Base-by-base conservation (phyloP, 2,329 filamentous ascomycete genomes). In the Didymella pomorum region DNA sequence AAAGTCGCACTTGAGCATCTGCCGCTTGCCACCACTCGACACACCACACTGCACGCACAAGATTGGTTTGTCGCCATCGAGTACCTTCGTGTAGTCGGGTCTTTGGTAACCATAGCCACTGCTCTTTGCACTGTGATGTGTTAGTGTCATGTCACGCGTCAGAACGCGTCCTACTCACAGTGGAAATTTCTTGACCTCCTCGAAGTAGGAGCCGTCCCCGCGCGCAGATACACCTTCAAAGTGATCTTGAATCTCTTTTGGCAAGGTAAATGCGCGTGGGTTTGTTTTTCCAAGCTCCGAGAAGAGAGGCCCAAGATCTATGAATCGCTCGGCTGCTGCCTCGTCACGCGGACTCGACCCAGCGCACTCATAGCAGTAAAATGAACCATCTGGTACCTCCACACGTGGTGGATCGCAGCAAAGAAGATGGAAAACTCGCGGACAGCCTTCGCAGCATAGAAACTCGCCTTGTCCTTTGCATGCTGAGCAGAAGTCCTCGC, bases 401-500 rank as follows among this genome's bases (percentile, higher is more conserved):
- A 65, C 52, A 52, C 70, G 81, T 37, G 92, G 89, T 61, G 94
- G 93, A 76, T 96, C 90, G 66, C 95, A 87, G 76, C 95, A 98
- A 59, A 86, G 84, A 74, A 95, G 92, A 78, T 98, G 95, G 78
- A 96, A 97, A 6, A 93, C 92, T 66, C 92, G 87, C 60, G 89
- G 86, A 79, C 95, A 99, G 62, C 90, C 91, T 79, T 98, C 95
- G 78, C 95, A 99, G 79, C 93, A 97, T 65, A 98, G 84, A 63
- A 99, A 85, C 67, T 92, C 87, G 56, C 94, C 94, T 66, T 87
- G 90, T 63, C 90, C 90, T 71, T 89, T 87, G 79, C 95, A 99
- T 44, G 92, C 87, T 61, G 89, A 89, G 80, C 94, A 99, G 72
- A 90, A 89, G 76, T 98, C 94, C 76, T 95, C 92, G 76, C 96